Base-by-base conservation (phyloP, 306 rosid species). In the Hippophae gyantsensis region DNA sequence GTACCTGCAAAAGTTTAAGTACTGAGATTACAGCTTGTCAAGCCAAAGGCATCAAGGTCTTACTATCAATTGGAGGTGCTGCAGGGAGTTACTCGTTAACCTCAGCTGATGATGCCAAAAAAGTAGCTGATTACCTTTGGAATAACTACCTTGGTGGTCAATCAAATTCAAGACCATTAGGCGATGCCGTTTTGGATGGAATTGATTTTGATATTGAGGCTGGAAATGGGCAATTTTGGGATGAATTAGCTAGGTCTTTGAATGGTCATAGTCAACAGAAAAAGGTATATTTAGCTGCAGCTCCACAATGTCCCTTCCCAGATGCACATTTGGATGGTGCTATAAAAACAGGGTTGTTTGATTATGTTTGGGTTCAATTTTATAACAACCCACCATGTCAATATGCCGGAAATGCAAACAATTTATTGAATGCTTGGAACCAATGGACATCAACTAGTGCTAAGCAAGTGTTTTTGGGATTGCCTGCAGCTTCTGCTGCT, bases 351-450 rank as follows among this genome's bases (percentile, higher is more conserved):
- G 83, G 85, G 0, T 8, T 79, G 6, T 79, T 83, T 49, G 83
- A 79, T 27, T 69, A 48, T 6, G 81, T 83, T 7, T 83, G 85
- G 85, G 85, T 84, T 40, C 90, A 84, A 57, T 84, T 84, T 69
- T 84, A 79, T 65, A 84, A 84, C 70, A 84, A 84, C 45, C 61
- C 65, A 45, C 61, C 32, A 1, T 83, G 95, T 47, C 76, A 75
- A 3, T 86, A 72, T 25, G 48, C 48, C 27, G 76, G 76, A 0
- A 68, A 83, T 56, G 42, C 45, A 12, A 12, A 63, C 46, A 74
- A 61, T 43, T 80, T 86, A 7, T n/a, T 67, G 4, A 71, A 9
- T n/a, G 41, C 84, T 0, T 86, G 84, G 87, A 81, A 70, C 6
- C 83, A 74, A 8, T 86, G 95, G 87, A 66, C 77, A 7, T 5